phyloP scores from a whole-genome alignment of 805 yeast genomes.

The Teunomyces panamensis region DNA sequence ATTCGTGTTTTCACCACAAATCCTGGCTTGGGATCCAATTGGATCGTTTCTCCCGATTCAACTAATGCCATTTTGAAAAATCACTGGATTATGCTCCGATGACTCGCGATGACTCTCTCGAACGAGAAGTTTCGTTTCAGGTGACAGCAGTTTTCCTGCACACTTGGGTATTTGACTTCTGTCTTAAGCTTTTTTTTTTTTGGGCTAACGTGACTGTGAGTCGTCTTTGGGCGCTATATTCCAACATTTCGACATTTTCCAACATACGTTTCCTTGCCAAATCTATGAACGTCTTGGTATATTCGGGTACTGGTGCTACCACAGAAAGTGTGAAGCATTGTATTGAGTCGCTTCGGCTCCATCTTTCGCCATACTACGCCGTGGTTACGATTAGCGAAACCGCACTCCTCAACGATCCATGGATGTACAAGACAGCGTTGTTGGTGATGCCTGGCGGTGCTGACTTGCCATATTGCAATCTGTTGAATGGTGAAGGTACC shows the following conservation, averaged over 20 bases:
- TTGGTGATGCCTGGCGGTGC: conserved; percentile 97
- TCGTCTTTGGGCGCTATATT: not conserved
- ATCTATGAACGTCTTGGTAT: conserved; percentile 35
- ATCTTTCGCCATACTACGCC: conserved; percentile 85
- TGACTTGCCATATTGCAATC: conserved; percentile 78
- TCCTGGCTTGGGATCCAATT: conserved; percentile 55
- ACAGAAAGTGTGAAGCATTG: conserved; percentile 84
- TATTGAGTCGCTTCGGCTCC: conserved; percentile 66
- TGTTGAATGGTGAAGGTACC: conserved; percentile 70
- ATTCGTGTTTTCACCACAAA: conserved; percentile 71
- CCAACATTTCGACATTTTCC: not conserved
- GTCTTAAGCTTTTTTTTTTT: not conserved
- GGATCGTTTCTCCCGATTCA: conserved; percentile 15
- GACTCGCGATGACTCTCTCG: not conserved
- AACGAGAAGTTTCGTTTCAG: not conserved
- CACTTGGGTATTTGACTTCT: no score
- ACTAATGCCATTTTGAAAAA: conserved; percentile 6
- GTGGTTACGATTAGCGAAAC: conserved; percentile 67
- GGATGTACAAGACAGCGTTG: conserved; percentile 77
- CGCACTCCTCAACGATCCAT: conserved; percentile 75
- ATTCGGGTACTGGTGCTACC: conserved; percentile 70
- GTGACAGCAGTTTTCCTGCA: not conserved
- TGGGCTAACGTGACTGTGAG: not conserved
- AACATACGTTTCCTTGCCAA: not conserved
- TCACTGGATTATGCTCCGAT: not conserved